A percentile compares a stretch with the other conserved stretches of the same genome.
These are phyloP conservation scores for Colletotrichum costaricense DNA, from an alignment of 2,329 filamentous ascomycete genomes.

Conservation along the genomic window DNA sequence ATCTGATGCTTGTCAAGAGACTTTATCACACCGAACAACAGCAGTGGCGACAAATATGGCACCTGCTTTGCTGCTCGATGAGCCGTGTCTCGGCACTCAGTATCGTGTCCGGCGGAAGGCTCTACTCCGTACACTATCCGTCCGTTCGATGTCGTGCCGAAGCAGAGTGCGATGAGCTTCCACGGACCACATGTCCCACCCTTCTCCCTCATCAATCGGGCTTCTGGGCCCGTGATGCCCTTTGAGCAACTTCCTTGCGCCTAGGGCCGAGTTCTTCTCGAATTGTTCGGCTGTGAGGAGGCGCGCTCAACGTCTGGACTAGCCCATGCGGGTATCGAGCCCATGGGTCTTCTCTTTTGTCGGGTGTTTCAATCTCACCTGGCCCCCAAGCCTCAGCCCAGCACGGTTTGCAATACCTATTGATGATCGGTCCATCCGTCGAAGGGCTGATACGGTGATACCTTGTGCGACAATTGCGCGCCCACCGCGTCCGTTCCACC, in stretches of 20 bases:
- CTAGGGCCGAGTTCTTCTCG: conserved; percentile 21
- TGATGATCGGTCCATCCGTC: background rate
- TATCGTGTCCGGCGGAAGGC: background rate
- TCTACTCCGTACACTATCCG: background rate
- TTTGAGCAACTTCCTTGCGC: conserved; percentile 26
- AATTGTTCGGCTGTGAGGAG: conserved; percentile 15
- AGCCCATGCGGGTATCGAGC: conserved; percentile 5
- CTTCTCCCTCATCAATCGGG: background rate
- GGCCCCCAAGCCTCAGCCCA: background rate
- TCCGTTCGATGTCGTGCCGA: background rate
- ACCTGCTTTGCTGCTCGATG: background rate
- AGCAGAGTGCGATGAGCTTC: background rate
- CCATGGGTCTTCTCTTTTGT: conserved; percentile 21
- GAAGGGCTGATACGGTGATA: background rate
- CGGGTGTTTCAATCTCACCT: conserved; percentile 20
- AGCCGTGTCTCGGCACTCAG: conserved; percentile 10
- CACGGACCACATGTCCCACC: background rate
- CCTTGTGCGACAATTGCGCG: conserved; percentile 1
- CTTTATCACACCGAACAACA: background rate
- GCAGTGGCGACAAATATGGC: background rate
- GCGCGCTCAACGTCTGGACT: conserved; percentile 5
- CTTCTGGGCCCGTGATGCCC: background rate
- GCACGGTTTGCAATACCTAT: background rate
- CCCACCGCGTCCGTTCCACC: conserved; percentile 3
- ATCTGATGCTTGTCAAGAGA: background rate